phyloP scores from a whole-genome alignment of 495 filamentous ascomycete genomes.

The Aspergillus bridgeri region DNA sequence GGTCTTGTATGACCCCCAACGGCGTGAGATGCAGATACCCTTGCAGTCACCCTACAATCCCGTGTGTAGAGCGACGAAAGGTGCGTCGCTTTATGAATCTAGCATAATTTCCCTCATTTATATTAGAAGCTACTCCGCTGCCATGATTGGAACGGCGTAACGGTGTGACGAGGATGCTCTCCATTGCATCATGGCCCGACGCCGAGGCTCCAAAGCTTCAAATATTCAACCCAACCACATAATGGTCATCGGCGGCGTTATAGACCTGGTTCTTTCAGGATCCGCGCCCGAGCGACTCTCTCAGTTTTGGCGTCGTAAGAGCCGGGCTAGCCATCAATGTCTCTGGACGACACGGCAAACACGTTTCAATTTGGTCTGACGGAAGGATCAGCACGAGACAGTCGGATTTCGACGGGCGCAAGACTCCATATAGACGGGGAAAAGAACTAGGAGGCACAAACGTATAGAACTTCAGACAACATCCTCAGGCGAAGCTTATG shows the following conservation, averaged over 20 bases:
- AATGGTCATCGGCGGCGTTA: constrained; percentile 37
- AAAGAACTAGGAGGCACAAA: constrained; percentile 24
- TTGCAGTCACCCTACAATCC: background rate
- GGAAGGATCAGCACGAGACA: constrained; percentile 46
- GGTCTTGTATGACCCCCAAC: background rate
- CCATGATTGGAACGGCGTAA: no score
- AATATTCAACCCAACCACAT: constrained; percentile 38
- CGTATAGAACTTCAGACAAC: constrained; percentile 24
- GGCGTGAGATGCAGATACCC: background rate
- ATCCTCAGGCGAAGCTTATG: constrained; percentile 44
- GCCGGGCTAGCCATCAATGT: constrained; percentile 43
- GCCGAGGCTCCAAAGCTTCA: constrained; percentile 6
- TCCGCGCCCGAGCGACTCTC: constrained; percentile 40
- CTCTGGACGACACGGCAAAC: constrained; percentile 40
- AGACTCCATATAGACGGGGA: constrained; percentile 25
- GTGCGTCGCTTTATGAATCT: background rate
- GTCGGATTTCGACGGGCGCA: constrained; percentile 29
- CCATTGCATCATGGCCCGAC: constrained; percentile 5
- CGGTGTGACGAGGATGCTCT: no score
- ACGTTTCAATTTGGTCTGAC: constrained; percentile 40
- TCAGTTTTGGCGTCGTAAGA: constrained; percentile 45
- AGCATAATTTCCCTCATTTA: background rate
- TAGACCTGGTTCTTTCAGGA: constrained; percentile 34
- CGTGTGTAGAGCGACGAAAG: background rate
- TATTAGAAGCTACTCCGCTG: no score